Conservation (phyloP, 2,329 filamentous ascomycete genomes). For the Penicillium sp. region DNA sequence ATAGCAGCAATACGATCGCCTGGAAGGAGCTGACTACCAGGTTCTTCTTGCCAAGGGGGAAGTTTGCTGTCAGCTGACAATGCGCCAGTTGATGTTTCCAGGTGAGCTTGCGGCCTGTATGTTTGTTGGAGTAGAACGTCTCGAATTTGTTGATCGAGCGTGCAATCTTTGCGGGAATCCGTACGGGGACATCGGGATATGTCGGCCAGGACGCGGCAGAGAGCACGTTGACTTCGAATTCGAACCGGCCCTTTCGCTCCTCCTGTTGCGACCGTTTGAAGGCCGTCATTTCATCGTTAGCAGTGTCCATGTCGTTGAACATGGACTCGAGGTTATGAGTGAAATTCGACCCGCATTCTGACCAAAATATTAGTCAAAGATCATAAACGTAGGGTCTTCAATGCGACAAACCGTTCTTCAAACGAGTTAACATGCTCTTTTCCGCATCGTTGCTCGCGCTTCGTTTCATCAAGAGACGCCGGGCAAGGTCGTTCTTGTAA, state of each 20-base stretch:
- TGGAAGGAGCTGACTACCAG: conserved; percentile 90
- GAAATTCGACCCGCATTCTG: conserved; percentile 87
- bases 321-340: conserved; percentile 98
- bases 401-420: conserved; percentile 65
- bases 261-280: conserved; percentile 69
- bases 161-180: conserved; percentile 72
- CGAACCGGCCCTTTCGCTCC: conserved; percentile 60
- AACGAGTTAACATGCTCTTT: conserved; percentile 86
- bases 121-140: conserved; percentile 81
- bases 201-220: conserved; percentile 90
- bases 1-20: conserved; percentile 83
- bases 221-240: conserved; percentile 72
- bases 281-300: conserved; percentile 85
- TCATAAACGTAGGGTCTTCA: not conserved
- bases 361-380: conserved; percentile 2
- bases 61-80: conserved; percentile 78
- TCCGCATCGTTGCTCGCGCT: conserved; percentile 95
- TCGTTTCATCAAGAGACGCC: conserved; percentile 83
- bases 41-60: conserved; percentile 79
- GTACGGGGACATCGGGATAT: conserved; percentile 74
- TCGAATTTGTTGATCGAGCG: conserved; percentile 80
- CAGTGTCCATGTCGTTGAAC: conserved; percentile 97
- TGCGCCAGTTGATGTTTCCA: conserved; percentile 96
- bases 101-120: conserved; percentile 78
- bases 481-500: conserved; percentile 95